These are phyloP conservation scores for Colletotrichum sp. DNA, from an alignment of 2,329 filamentous ascomycete species.

Conservation along the genomic window DNA sequence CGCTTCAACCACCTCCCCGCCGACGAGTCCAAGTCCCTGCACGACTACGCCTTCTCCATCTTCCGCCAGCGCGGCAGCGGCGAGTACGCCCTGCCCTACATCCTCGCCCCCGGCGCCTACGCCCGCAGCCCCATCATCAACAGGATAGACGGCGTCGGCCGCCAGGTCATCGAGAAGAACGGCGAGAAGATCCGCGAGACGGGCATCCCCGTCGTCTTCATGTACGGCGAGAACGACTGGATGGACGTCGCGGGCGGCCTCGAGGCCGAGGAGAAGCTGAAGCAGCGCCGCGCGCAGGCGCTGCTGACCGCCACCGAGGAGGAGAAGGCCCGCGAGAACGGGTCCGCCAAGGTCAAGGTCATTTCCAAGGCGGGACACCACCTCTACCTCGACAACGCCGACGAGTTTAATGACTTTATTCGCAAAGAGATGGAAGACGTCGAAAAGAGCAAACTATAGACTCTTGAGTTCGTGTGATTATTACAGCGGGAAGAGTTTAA, in stretches of 20 bases:
- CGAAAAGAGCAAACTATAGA: slow-evolving; percentile 7
- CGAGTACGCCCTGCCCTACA: slow-evolving; percentile 91
- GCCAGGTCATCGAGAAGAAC: slow-evolving; percentile 59
- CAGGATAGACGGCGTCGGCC: slow-evolving; percentile 83
- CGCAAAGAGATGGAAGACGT: slow-evolving; percentile 60
- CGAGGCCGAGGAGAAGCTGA: slow-evolving; percentile 80
- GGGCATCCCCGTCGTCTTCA: slow-evolving; percentile 84
- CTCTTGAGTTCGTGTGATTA: neutral
- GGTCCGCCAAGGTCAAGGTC: slow-evolving; percentile 81
- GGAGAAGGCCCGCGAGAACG: slow-evolving; percentile 75
- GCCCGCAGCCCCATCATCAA: slow-evolving; percentile 87
- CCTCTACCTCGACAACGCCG: slow-evolving; percentile 64
- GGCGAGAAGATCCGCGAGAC: slow-evolving; percentile 49
- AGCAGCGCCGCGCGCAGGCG: slow-evolving; percentile 65
- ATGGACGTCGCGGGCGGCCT: slow-evolving; percentile 93
- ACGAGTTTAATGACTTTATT: slow-evolving; percentile 61
- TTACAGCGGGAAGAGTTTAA: neutral
- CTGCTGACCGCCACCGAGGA: slow-evolving; percentile 68
- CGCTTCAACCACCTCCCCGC: slow-evolving; percentile 88
- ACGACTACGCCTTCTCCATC: slow-evolving; percentile 92
- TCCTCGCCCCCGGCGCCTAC: slow-evolving; percentile 92
- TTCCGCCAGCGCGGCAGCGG: slow-evolving; percentile 92
- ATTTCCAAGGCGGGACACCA: slow-evolving; percentile 68
- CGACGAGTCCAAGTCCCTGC: slow-evolving; percentile 81
- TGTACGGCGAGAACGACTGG: slow-evolving; percentile 99